Conservation (phyloP, 345 rosid genomes). For the Cardamine chenopodiifolia region DNA sequence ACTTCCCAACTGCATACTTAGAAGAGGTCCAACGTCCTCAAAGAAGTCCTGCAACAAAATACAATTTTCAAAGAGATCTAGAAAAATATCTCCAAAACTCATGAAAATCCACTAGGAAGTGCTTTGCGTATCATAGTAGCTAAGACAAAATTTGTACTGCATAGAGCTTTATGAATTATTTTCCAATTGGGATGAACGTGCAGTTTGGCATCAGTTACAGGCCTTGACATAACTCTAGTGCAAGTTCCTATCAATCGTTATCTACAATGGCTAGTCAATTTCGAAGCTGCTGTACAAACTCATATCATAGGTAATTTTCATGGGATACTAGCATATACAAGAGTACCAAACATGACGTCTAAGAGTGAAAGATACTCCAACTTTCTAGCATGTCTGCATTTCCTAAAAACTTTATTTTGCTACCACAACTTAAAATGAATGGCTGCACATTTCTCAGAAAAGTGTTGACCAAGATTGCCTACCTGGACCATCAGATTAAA, state of each 20-base stretch:
- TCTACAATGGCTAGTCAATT: conserved; percentile 17
- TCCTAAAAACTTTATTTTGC: background rate
- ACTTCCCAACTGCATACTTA: conserved; percentile 98
- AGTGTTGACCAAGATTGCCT: conserved; percentile 30
- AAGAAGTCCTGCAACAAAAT: conserved; percentile 73
- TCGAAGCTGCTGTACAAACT: conserved; percentile 4
- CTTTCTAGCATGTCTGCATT: conserved; percentile 20
- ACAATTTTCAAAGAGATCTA: conserved; percentile 9
- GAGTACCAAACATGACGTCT: background rate
- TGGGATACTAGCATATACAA: background rate
- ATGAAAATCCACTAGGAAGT: conserved; percentile 1
- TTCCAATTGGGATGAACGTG: background rate
- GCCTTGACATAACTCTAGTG: conserved; percentile 7
- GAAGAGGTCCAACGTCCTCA: conserved; percentile 96
- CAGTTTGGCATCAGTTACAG: conserved; percentile 11
- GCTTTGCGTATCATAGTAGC: conserved; percentile 1
- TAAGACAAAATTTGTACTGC: background rate
- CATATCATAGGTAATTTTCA: background rate
- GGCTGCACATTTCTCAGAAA: conserved; percentile 5
- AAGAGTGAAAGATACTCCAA: conserved; percentile 4
- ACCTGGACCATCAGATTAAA: conserved; percentile 99
- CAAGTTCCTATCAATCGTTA: conserved; percentile 14
- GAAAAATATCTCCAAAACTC: conserved; percentile 26
- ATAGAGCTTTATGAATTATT: background rate
- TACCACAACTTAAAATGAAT: background rate